phyloP scores from a whole-genome alignment of 257 asterid genomes.

The Apocynum venetum region DNA sequence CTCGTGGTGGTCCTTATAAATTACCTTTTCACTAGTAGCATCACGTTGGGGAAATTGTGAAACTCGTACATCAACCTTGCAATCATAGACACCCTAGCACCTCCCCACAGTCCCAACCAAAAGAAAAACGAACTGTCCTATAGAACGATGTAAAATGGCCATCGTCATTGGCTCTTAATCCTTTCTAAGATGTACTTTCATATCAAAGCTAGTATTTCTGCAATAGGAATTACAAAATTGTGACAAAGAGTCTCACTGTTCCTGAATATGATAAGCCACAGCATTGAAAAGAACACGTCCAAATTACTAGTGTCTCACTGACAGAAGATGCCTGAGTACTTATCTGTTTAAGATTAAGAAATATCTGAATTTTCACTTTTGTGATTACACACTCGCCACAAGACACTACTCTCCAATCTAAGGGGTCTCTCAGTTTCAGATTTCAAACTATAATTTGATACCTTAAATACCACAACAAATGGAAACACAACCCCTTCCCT shows the following conservation, averaged over 20 bases:
- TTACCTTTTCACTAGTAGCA: not conserved
- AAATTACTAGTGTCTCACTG: not conserved
- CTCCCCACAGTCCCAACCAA: no score
- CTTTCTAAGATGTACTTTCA: not conserved
- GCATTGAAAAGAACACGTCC: not conserved
- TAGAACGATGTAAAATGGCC: not conserved
- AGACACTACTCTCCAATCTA: no score
- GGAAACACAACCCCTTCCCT: no score
- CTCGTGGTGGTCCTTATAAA: constrained; percentile 1
- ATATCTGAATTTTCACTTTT: no score
- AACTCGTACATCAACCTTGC: not conserved
- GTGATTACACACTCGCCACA: not conserved
- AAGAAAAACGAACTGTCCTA: not conserved
- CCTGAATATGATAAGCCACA: not conserved
- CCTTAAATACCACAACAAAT: not conserved
- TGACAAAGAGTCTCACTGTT: not conserved
- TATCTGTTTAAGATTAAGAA: no score
- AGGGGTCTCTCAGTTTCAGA: no score
- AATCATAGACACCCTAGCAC: not conserved
- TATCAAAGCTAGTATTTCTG: no score
- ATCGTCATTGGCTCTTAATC: no score
- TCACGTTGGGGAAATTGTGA: not conserved
- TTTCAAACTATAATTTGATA: no score
- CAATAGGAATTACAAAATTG: not conserved
- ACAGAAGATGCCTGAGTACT: not conserved